Percentiles rank a stretch among this genome's conserved stretches.
These are phyloP conservation scores for Dactylonectria estremocensis DNA, from an alignment of 2,329 filamentous ascomycete species.

Conservation along the genomic window DNA sequence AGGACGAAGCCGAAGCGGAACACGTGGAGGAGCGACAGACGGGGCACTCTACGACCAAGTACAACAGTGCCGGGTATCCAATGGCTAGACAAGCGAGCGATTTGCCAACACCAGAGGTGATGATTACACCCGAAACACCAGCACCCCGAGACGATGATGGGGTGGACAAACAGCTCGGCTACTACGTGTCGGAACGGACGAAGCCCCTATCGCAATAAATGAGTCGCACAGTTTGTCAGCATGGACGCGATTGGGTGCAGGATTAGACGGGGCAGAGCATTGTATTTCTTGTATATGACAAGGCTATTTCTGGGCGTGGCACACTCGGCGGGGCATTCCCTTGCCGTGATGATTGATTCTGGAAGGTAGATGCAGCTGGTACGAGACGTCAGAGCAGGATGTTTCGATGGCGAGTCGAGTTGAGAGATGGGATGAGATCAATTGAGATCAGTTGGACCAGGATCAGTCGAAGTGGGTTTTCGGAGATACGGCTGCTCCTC, in stretches of 20 bases:
- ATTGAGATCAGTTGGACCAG: too few relatives aligned
- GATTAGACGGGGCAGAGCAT: conserved; percentile 21
- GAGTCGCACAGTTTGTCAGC: not conserved
- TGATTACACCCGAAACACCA: conserved; percentile 67
- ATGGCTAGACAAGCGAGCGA: conserved; percentile 26
- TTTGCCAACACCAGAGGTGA: conserved; percentile 59
- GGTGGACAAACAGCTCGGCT: conserved; percentile 62
- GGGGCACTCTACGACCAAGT: not conserved
- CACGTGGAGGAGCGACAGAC: conserved; percentile 46
- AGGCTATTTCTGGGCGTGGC: conserved; percentile 22
- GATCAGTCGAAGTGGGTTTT: too few relatives aligned
- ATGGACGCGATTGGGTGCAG: not conserved
- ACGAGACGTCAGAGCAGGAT: not conserved
- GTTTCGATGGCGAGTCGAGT: not conserved
- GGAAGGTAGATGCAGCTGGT: not conserved
- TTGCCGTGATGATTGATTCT: conserved; percentile 26
- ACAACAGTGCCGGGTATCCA: not conserved
- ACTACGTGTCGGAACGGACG: conserved; percentile 52
- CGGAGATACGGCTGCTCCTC: not conserved
- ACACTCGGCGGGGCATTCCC: conserved; percentile 31
- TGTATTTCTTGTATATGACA: conserved; percentile 48
- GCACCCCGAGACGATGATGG: conserved; percentile 52
- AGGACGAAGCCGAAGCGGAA: conserved; percentile 53
- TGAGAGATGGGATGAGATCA: not conserved
- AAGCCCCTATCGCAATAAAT: conserved; percentile 48